Conservation (phyloP, 2,329 filamentous ascomycete genomes). For the Cytospora piceicola region DNA sequence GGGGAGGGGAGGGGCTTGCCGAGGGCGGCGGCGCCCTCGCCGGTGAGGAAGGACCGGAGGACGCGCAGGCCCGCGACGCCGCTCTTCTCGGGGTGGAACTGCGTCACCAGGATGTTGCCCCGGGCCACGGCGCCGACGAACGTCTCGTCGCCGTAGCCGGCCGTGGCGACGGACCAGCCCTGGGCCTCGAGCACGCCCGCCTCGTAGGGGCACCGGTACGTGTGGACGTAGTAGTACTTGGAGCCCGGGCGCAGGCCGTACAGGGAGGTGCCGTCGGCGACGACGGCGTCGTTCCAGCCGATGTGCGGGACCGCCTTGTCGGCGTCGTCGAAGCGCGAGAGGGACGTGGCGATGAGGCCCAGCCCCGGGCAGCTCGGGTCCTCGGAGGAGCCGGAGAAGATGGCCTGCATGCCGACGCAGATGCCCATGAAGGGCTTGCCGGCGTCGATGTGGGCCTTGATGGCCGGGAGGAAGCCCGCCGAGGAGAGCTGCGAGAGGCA, state of each 20-base stretch:
- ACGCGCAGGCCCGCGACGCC: conserved; percentile 85
- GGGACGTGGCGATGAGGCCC: conserved; percentile 69
- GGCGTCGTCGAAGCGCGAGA: conserved; percentile 76
- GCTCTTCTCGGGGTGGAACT: conserved; percentile 98
- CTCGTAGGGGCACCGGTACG: conserved; percentile 81
- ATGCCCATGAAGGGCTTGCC: conserved; percentile 99
- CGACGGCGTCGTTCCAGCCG: conserved; percentile 92
- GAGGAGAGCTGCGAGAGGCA: conserved; percentile 83
- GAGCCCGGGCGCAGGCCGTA: conserved; percentile 79
- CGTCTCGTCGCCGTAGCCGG: conserved; percentile 81
- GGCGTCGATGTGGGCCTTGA: conserved; percentile 78
- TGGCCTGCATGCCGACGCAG: conserved; percentile 89
- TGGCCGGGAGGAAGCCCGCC: conserved; percentile 82
- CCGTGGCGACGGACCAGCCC: conserved; percentile 93
- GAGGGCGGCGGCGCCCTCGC: conserved; percentile 61
- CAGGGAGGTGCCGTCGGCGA: conserved; percentile 56
- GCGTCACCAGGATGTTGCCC: conserved; percentile 85
- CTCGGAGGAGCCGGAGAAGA: conserved; percentile 87
- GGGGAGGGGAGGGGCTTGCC: conserved; percentile 38
- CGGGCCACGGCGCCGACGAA: conserved; percentile 90
- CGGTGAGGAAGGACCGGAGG: conserved; percentile 83
- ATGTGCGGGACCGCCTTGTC: conserved; percentile 97
- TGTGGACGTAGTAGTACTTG: conserved; percentile 99
- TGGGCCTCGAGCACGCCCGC: conserved; percentile 74
- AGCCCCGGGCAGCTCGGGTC: conserved; percentile 73